Evolutionary conservation across 768 basidiomycete genomes (phyloP), one percentile per base, ranked within the genome.

Genomic region (Pleurotus djamor): DNA sequence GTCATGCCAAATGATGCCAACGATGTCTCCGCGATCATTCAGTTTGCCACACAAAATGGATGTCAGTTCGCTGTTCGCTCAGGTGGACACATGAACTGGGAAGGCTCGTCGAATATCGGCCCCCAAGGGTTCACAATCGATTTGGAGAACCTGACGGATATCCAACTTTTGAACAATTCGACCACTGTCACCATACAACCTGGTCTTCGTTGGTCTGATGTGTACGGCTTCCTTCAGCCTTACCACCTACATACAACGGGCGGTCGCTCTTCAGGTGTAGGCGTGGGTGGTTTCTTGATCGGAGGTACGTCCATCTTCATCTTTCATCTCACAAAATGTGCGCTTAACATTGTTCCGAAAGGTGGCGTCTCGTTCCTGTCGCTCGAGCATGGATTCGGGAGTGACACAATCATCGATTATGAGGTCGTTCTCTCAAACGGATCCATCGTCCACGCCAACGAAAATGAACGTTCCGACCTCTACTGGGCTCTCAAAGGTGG

Each of bases 401-500:
- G 45, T 52, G 57, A 61, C 17, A 61, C 59, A n/a, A 48, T 66
- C 32, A 41, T 61, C 2, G 52, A 59, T 13, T 66, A 66, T 34
- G 59, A 64, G n/a, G 48, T 66, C 32, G 64, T 64, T 6, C 37
- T 64, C 12, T 61, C 65, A 12, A 52, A 58, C 9, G 65, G 65
- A 21, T 28, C 41, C 2, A 60, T 64, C 5, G 36, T 38, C 13
- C 16, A 62, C n/a, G 64, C 50, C 5, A 63, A 60, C 10, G 41
- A 43, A 17, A 37, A 36, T 35, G 55, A 57, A 13, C 45, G 62
- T 28, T 21, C 57, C 12, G 65, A 66, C 43, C 54, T 66, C 8
- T 62, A 62, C 48, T 61, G 59, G 61, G 63, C 63, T 7, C 52
- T 66, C 34, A 66, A 64, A 47, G 59, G 56, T 14, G 65, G 61